Evolutionary conservation across 1,139 yeast species (phyloP).

Genomic region (Nakaseomyces glabratus): DNA sequence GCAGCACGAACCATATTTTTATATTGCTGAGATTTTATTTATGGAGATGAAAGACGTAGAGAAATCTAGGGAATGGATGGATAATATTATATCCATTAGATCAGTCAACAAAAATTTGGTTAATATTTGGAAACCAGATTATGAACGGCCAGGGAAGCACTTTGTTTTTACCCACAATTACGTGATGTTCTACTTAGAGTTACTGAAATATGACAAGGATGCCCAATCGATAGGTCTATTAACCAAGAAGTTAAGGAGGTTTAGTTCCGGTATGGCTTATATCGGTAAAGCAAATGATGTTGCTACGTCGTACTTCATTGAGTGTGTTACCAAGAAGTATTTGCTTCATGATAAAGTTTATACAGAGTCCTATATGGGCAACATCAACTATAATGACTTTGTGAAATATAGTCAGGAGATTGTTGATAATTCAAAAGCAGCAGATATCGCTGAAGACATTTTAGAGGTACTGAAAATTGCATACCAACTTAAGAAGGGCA

Average conservation of each 20-base stretch:
- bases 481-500: slow-evolving; percentile 27
- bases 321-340: slow-evolving; percentile 16
- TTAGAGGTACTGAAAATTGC: slow-evolving; percentile 22
- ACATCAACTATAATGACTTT: slow-evolving; percentile 22
- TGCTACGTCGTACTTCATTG: slow-evolving; percentile 20
- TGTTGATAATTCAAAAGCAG: slow-evolving; percentile 13
- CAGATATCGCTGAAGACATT: slow-evolving; percentile 15
- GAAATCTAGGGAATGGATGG: slow-evolving; percentile 58
- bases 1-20: slow-evolving; percentile 80
- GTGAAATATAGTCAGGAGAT: slow-evolving; percentile 19
- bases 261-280: slow-evolving; percentile 58
- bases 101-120: slow-evolving; percentile 64
- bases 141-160: slow-evolving; percentile 89
- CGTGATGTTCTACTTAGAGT: slow-evolving; percentile 50
- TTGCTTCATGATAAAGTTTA: slow-evolving; percentile 23
- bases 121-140: slow-evolving; percentile 88
- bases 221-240: slow-evolving; percentile 50
- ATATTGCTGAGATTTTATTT: slow-evolving; percentile 56
- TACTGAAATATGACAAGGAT: slow-evolving; percentile 49
- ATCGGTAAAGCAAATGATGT: slow-evolving; percentile 24
- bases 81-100: slow-evolving; percentile 53
- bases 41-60: slow-evolving; percentile 45
- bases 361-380: slow-evolving; percentile 22
- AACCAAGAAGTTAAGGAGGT: slow-evolving; percentile 63
- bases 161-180: slow-evolving; percentile 71